Conservation (phyloP, 306 rosid genomes). For the Elaeagnus macrophylla region DNA sequence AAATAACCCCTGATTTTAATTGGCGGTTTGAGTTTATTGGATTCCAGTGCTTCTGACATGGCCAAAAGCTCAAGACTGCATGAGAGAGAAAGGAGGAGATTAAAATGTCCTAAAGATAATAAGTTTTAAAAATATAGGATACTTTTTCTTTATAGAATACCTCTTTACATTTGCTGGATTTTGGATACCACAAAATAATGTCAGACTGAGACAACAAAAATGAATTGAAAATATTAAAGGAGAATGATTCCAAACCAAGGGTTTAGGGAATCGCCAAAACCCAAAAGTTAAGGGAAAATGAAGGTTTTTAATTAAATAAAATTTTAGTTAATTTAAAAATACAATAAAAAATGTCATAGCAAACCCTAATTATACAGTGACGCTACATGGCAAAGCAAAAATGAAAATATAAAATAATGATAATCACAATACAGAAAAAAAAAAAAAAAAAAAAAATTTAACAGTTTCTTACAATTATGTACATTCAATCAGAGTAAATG, state of each 20-base stretch:
- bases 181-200: background rate
- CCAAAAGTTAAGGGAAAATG: background rate
- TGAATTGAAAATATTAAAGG: background rate
- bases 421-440: constrained; percentile 5
- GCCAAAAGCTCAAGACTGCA: no score
- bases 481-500: constrained; percentile 50
- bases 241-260: background rate
- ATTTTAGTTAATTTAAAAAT: constrained; percentile 13
- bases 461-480: constrained; percentile 59
- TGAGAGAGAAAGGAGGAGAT: no score
- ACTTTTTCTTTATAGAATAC: background rate
- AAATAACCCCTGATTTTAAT: no score
- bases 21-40: no score
- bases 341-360: constrained; percentile 33
- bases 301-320: constrained; percentile 15
- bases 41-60: no score
- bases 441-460: constrained; percentile 21
- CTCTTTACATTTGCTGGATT: background rate
- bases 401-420: constrained; percentile 12
- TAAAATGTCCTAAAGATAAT: no score
- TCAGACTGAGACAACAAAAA: background rate
- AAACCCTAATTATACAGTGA: constrained; percentile 40
- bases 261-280: background rate
- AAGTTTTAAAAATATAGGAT: no score
- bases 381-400: constrained; percentile 25